Percentiles rank a stretch among this genome's conserved stretches.
These are phyloP conservation scores for Melastoma malabathricum DNA, from an alignment of 345 rosid species.

Conservation along the genomic window DNA sequence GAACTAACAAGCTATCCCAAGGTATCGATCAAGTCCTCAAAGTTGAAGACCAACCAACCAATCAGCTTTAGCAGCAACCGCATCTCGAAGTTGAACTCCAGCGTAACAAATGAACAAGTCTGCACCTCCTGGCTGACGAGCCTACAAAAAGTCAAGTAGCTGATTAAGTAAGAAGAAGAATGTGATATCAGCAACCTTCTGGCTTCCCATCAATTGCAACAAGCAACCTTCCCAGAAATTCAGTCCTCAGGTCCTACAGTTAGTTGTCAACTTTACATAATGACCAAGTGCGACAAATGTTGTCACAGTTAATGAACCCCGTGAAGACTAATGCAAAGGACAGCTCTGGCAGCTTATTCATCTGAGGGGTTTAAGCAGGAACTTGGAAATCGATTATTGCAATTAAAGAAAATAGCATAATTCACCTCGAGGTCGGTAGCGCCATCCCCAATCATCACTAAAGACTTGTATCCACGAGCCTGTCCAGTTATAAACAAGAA, in stretches of 20 bases:
- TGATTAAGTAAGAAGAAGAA: too few species aligned
- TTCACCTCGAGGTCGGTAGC: constrained; percentile 94
- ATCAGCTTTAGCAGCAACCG: constrained; percentile 81
- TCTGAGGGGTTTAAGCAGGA: too few species aligned
- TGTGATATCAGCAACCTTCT: too few species aligned
- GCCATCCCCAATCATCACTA: constrained; percentile 97
- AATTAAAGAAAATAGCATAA: not conserved
- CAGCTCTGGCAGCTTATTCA: too few species aligned
- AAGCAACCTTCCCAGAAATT: too few species aligned
- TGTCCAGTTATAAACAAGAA: not conserved
- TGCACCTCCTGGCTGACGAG: constrained; percentile 83
- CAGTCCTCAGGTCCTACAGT: too few species aligned
- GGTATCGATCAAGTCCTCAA: constrained; percentile 41
- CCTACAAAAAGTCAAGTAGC: constrained; percentile 22
- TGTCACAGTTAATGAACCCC: too few species aligned
- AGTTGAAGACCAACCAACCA: constrained; percentile 70
- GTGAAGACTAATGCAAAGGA: too few species aligned
- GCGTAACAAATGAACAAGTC: constrained; percentile 79
- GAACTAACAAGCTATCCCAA: constrained; percentile 20
- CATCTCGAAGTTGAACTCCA: constrained; percentile 72
- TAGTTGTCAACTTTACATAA: too few species aligned
- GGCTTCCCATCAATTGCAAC: too few species aligned
- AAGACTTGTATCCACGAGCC: constrained; percentile 4
- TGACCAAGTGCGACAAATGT: too few species aligned
- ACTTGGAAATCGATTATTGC: too few species aligned